These are phyloP conservation scores for Fusarium sp. DNA, from an alignment of 2,329 filamentous ascomycete genomes.

Conservation along the genomic window DNA sequence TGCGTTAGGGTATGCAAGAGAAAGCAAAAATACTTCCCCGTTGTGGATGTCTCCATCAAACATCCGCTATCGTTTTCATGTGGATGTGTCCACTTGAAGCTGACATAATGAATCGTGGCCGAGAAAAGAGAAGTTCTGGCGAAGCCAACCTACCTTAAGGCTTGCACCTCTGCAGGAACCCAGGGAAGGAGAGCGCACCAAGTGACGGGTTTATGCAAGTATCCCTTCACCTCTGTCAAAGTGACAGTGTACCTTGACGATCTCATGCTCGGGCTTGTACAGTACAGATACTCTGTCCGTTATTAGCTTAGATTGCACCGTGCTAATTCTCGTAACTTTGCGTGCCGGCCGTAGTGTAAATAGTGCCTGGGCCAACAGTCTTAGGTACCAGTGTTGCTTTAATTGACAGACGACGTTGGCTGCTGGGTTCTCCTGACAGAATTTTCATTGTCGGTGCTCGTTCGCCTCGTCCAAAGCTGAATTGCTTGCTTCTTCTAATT, in stretches of 20 bases:
- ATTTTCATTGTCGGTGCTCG: conserved; percentile 45
- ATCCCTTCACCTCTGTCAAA: conserved; percentile 14
- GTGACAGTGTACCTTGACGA: conserved; percentile 27
- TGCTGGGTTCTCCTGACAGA: conserved; percentile 48
- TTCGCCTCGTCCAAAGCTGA: conserved; percentile 39
- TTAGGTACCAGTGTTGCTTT: conserved; percentile 34
- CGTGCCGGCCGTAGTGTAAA: conserved; percentile 15
- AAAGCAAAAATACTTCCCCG: conserved; percentile 26
- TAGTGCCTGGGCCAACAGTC: conserved; percentile 36
- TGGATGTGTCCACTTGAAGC: conserved; percentile 14
- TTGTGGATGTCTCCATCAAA: conserved; percentile 17
- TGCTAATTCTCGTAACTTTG: conserved; percentile 21
- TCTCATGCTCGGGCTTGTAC: conserved; percentile 1
- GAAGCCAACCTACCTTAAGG: conserved; percentile 38
- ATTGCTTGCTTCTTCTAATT: conserved; percentile 35
- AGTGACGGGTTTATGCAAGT: conserved; percentile 21
- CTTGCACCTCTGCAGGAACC: conserved; percentile 34
- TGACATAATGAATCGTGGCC: conserved; percentile 24
- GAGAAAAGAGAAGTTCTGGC: conserved; percentile 31
- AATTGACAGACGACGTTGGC: conserved; percentile 32
- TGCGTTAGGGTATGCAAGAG: conserved; percentile 39
- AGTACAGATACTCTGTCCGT: not conserved
- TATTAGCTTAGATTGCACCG: conserved; percentile 4
- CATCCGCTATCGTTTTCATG: conserved; percentile 17
- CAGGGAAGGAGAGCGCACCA: conserved; percentile 12